Evolutionary conservation across 108 stramenopile species (phyloP), one percentile per base, ranked within the genome.

Genomic region (Discostella pseudostelligera): DNA sequence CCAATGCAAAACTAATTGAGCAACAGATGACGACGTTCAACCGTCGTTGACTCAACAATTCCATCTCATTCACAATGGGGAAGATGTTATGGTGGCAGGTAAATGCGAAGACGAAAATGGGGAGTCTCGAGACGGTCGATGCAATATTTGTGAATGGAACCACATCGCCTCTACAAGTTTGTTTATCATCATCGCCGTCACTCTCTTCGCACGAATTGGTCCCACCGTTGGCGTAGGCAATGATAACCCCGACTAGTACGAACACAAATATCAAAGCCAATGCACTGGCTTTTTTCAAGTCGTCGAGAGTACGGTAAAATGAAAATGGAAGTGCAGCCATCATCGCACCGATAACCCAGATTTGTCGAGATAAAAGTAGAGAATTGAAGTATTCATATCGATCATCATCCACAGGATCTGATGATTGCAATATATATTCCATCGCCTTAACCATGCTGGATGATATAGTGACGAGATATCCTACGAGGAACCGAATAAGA

Each of bases 61-160:
- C 49, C 17, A 91, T 65, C 63, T 91, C 90, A 72, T 87, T 88
- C 51, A 78, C 70, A 46, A 88, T 75, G 5, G 84, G 66, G 53
- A 86, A 86, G 35, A 91, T 84, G 60, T 88, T 91, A 59, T 88
- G 87, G 21, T 91, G 90, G 56, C 87, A 88, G 10, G 87, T 88
- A 77, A 84, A 91, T 35, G 74, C 48, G 69, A 88, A 91, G 3
- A 88, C 69, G 60, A 91, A 91, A 55, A 88, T 83, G 19, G 87
- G 72, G n/a, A 86, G 64, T 5, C 50, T 86, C 22, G 70, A 58
- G 16, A 74, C 1, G 11, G 80, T 80, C 7, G 54, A 47, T 0
- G 59, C 4, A 37, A 57, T 48, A 65, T 67, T 48, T 8, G 81
- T 82, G 39, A 73, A 62, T 16, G 71, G 59, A 20, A 45, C 62